Base-by-base conservation (phyloP, 73 alveolate genomes). In the Tetrahymena elliotti region DNA sequence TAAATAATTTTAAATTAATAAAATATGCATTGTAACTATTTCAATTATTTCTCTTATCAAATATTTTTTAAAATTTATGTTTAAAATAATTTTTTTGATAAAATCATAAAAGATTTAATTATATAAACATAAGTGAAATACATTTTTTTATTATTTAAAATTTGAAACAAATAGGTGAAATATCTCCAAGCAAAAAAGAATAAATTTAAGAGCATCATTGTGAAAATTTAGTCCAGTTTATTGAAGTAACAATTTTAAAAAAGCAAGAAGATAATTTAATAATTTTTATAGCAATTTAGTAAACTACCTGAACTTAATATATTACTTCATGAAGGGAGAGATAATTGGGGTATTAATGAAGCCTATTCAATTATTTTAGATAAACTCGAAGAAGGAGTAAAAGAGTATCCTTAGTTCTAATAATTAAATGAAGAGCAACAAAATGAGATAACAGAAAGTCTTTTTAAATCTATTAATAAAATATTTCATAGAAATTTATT, bases 121-220 rank as follows among this genome's bases (percentile, higher is more conserved):
- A 40, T 93, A 68, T 92, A 93, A 33, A 93, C 54, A 93, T 54
- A 53, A 38, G 95, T 53, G 31, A 93, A 93, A 33, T 93, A 93
- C 54, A 93, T 93, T 0, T 38, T n/a, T n/a, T n/a, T n/a, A n/a
- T n/a, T n/a, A n/a, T n/a, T n/a, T n/a, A n/a, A n/a, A n/a, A n/a
- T n/a, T n/a, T n/a, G n/a, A n/a, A n/a, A n/a, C n/a, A n/a, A n/a
- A n/a, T 84, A 35, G 94, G 92, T 94, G 92, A 94, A 33, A 84
- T 68, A 68, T 68, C 88, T 68, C 88, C 88, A 68, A 68, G 37
- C 11, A 68, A 68, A 31, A 68, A 68, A 68, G 88, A 68, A n/a
- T 31, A 68, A 68, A 68, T 68, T 6, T 36, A 68, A 68, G 88
- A 68, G n/a, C 36, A 27, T 16, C 88, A 68, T 68, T 68, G 88